Base-by-base conservation (phyloP, 768 basidiomycete species). In the Tricholoma furcatifolium region DNA sequence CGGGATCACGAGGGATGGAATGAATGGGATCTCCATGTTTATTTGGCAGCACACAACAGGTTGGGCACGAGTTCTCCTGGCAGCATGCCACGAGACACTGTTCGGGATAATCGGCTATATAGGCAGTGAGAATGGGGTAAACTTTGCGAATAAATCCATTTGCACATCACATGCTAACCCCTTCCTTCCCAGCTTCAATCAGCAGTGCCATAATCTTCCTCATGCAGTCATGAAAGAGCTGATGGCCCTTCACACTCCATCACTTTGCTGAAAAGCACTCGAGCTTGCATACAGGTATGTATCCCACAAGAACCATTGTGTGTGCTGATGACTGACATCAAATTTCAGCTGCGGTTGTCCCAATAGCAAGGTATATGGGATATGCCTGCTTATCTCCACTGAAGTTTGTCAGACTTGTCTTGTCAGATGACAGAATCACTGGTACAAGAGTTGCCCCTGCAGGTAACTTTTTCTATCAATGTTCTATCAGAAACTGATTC, bases 281-380 rank as follows among this genome's bases (percentile, higher is more conserved):
- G 8, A 76, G 57, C 38, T 74, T 73, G 4, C 62, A 57, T 0
- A 71, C 66, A 1, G 74, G 69, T 1, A 78, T 64, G 47, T 77
- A 76, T 0, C 62, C 76, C 3, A 77, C 35, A 0, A 76, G 61
- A 2, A 75, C 57, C 12, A 57, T 62, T 0, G 70, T 73, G 12
- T 64, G 66, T 8, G 50, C 23, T 1, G 67, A 68, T 0, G 70
- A 68, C 51, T 73, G 62, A 0, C 68, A 56, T 0, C 70, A 59
- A 1, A 71, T 52, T 2, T 57, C 47, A 38, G 74, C 0, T 63
- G 56, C 11, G 77, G n/a, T 63, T 36, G 76, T 76, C 0, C 74
- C 76, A 27, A 77, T 62, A 1, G 74, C 73, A 0, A 77, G 51
- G 55, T 80, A 80, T 0, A 80, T 69, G 0, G 75, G 75, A 56